Conservation (phyloP, 257 asterid genomes). For the Schizonepeta tenuifolia region DNA sequence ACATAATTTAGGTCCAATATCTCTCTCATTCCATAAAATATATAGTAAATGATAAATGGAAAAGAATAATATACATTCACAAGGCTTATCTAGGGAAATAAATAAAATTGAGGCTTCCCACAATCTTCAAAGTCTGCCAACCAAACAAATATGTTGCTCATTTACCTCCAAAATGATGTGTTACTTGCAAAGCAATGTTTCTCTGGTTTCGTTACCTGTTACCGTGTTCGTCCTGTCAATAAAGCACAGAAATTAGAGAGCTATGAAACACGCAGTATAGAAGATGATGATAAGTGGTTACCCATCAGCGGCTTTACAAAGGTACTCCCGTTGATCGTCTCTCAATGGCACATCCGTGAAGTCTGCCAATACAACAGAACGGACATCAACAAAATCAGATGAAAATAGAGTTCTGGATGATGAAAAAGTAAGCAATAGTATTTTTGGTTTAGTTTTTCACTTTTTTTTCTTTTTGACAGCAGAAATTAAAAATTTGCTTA, state of each 20-base stretch:
- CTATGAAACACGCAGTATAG: no score
- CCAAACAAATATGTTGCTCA: neutral
- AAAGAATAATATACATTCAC: neutral
- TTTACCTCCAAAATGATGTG: neutral
- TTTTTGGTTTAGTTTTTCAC: neutral
- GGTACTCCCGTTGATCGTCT: conserved; percentile 89
- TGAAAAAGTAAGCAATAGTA: neutral
- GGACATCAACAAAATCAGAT: neutral
- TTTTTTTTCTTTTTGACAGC: no score
- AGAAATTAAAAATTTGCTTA: no score
- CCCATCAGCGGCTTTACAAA: conserved; percentile 92
- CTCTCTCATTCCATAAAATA: neutral
- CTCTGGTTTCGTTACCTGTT: conserved; percentile 91
- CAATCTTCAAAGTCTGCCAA: conserved; percentile 1
- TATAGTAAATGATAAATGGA: neutral
- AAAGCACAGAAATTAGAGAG: conserved; percentile 10
- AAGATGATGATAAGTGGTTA: conserved; percentile 29
- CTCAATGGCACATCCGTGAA: conserved; percentile 96
- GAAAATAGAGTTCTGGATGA: neutral
- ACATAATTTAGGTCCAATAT: neutral
- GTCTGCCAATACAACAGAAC: conserved; percentile 43
- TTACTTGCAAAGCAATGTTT: conserved; percentile 78
- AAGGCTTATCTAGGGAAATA: neutral
- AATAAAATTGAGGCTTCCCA: neutral
- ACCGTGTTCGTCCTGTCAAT: conserved; percentile 67